Evolutionary conservation across 352 stramenopile species (phyloP).

Genomic region (Phytophthora syringae): DNA sequence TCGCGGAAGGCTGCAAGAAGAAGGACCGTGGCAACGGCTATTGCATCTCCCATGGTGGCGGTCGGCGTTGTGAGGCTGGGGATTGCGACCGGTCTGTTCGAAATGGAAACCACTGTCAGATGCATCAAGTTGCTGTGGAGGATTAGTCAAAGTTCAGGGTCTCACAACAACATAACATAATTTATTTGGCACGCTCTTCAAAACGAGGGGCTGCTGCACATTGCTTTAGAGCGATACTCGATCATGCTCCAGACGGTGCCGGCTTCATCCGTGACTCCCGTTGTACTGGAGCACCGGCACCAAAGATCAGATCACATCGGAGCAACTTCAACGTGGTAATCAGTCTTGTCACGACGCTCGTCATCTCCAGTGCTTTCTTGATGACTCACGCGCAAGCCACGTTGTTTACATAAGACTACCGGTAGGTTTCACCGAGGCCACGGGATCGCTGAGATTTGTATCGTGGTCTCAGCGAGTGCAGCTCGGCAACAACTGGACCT

Average conservation of each 20-base stretch:
- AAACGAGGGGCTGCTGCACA: too few species aligned
- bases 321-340: constrained; percentile 7
- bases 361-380: too few species aligned
- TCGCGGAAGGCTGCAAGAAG: constrained; percentile 78
- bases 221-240: too few species aligned
- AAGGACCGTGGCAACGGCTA: constrained; percentile 85
- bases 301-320: neutral
- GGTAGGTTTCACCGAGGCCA: too few species aligned
- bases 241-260: too few species aligned
- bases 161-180: constrained; percentile 23
- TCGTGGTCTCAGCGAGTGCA: neutral
- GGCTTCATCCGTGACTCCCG: too few species aligned
- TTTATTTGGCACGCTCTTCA: too few species aligned
- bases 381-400: constrained; percentile 2
- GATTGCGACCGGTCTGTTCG: constrained; percentile 72
- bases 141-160: constrained; percentile 45
- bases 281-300: too few species aligned
- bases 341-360: neutral
- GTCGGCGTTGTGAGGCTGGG: constrained; percentile 64
- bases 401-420: too few species aligned
- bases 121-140: constrained; percentile 55
- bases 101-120: constrained; percentile 81
- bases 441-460: too few species aligned
- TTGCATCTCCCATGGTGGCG: constrained; percentile 83
- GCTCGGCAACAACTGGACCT: too few species aligned